These are phyloP conservation scores for Lepidium didymum DNA, from an alignment of 345 rosid genomes.

Conservation along the genomic window DNA sequence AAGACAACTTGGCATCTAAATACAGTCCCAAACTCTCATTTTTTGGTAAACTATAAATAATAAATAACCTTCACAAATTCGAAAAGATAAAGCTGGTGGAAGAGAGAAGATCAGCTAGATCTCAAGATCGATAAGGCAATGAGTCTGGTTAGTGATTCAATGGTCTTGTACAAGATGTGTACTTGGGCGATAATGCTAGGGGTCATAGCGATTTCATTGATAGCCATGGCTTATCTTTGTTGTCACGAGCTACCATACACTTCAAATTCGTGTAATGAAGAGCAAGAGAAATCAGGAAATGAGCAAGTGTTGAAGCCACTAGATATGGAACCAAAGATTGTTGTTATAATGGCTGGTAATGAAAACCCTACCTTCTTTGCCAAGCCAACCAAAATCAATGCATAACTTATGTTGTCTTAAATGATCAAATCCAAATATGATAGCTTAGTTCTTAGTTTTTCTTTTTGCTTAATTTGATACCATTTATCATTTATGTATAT, in stretches of 20 bases:
- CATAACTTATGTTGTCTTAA: background rate
- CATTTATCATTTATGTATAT: background rate
- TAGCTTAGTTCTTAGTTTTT: background rate
- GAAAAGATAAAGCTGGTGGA: background rate
- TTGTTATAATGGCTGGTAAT: slow-evolving; percentile 68
- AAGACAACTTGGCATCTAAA: slow-evolving; percentile 31
- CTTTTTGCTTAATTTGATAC: background rate
- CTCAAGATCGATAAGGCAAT: slow-evolving; percentile 22
- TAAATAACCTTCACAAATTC: background rate
- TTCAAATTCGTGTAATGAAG: slow-evolving; percentile 2
- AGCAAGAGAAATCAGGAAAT: slow-evolving; percentile 15
- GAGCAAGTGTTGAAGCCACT: slow-evolving; percentile 14
- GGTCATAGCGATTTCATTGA: slow-evolving; percentile 35
- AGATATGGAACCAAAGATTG: slow-evolving; percentile 63
- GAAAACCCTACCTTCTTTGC: slow-evolving; percentile 53
- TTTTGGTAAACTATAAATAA: slow-evolving; percentile 30
- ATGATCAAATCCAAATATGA: background rate
- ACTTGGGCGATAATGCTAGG: slow-evolving; percentile 45
- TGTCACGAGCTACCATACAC: background rate
- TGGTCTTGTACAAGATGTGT: slow-evolving; percentile 27
- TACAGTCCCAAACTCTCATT: background rate
- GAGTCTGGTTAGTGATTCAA: slow-evolving; percentile 35
- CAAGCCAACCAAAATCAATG: slow-evolving; percentile 29
- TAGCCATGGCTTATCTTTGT: slow-evolving; percentile 45
- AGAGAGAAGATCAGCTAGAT: background rate